Conservation (phyloP, 2,329 filamentous ascomycete genomes). For the Aschersonia sp. region DNA sequence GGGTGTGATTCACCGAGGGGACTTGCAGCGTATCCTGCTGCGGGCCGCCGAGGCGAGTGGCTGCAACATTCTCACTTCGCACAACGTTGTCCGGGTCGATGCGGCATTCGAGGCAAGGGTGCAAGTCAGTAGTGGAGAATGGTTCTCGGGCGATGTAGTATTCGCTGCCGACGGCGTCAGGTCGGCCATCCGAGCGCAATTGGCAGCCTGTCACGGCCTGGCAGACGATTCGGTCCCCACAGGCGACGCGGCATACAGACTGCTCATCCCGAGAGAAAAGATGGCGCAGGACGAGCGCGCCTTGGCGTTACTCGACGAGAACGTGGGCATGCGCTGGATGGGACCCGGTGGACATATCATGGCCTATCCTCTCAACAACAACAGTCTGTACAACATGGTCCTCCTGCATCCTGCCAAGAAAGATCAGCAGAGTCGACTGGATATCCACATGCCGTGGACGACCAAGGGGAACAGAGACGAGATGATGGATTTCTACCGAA, state of each 20-base stretch:
- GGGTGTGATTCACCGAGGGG: constrained; percentile 12
- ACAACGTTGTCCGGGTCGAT: constrained; percentile 12
- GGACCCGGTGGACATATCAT: constrained; percentile 54
- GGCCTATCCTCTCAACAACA: constrained; percentile 48
- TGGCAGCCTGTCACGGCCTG: constrained; percentile 24
- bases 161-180: constrained; percentile 43
- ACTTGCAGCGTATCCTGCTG: constrained; percentile 40
- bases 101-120: constrained; percentile 9
- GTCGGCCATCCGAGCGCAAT: constrained; percentile 28
- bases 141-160: neutral
- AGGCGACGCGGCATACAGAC: constrained; percentile 37
- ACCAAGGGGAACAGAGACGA: constrained; percentile 32
- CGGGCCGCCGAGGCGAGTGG: constrained; percentile 30
- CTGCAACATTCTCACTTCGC: constrained; percentile 30
- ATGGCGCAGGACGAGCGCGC: constrained; percentile 56
- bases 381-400: constrained; percentile 52
- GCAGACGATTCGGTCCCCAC: constrained; percentile 18
- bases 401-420: constrained; percentile 16
- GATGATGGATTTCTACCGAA: constrained; percentile 42
- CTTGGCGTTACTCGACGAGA: constrained; percentile 39
- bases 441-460: constrained; percentile 38
- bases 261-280: constrained; percentile 36
- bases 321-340: constrained; percentile 48
- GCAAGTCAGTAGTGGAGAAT: constrained; percentile 37
- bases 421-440: constrained; percentile 25